Base-by-base conservation (phyloP, 257 asterid genomes). In the Penstemon eatonii region DNA sequence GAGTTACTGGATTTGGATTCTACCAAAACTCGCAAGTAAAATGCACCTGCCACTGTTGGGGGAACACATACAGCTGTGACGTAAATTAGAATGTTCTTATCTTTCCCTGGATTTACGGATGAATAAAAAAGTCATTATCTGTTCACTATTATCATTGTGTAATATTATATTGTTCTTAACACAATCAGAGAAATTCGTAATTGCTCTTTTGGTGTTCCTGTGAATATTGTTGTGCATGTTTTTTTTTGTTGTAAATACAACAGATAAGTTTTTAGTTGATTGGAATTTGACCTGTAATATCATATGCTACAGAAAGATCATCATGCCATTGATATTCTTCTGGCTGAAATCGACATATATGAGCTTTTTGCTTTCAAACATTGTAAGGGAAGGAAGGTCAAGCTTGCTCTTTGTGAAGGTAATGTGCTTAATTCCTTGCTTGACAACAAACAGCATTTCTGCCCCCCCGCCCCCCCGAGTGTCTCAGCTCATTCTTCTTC, bases 321-420 rank as follows among this genome's bases (percentile, higher is more conserved):
- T 84, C 88, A 89, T 36, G 91, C 99, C 50, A 65, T 94, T 69
- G 97, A 94, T 81, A 80, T 94, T 74, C 97, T 94, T 71, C 92
- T 94, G 53, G 97, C 97, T 74, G 99, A 94, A 82, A 91, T 94
- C 63, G 99, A 94, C 78, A 90, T 94, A 83, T 94, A 94, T 73
- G 99, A 94, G 83, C 89, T 94, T 47, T 94, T 91, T 82, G 90
- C 95, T 73, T 94, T 94, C 83, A 91, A 84, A 69, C 99, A 91
- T 77, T 94, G 99, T 70, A 87, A 89, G 73, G 95, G 96, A 79
- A 87, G 99, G 82, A 91, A 83, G 86, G 90, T 87, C 74, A 89
- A 91, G 86, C 99, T 94, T 77, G 94, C 96, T 52, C 99, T 94
- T 69, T 94, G 99, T 69, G 91, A 91, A 83, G 97, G 99, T 94